These are phyloP conservation scores for Iris macrosiphon DNA, from an alignment of 106 monocot species.

Conservation along the genomic window DNA sequence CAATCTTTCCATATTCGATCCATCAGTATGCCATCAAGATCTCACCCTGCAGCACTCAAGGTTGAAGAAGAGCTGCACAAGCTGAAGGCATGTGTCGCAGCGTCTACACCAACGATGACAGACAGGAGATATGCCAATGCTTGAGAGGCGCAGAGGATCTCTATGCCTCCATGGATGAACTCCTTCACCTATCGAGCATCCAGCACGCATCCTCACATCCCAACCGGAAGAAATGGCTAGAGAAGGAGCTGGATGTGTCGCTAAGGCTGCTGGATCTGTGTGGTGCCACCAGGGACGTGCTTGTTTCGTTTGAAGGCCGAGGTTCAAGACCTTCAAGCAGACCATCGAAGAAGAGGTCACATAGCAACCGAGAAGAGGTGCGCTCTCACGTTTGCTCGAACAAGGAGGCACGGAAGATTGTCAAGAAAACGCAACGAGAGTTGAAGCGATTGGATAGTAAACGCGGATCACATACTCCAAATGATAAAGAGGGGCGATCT, in stretches of 20 bases:
- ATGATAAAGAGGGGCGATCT: too few relatives aligned
- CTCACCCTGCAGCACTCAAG: conserved; percentile 10
- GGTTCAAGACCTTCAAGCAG: too few relatives aligned
- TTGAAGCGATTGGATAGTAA: too few relatives aligned
- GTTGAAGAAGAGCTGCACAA: conserved; percentile 18
- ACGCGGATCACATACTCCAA: too few relatives aligned
- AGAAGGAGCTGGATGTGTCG: conserved; percentile 24
- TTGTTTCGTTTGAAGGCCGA: conserved; percentile 3
- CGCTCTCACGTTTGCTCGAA: too few relatives aligned
- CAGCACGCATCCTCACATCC: conserved; percentile 6
- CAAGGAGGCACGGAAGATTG: too few relatives aligned
- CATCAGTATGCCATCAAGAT: conserved; percentile 37
- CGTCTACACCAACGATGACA: too few relatives aligned
- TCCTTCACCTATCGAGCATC: conserved; percentile 23
- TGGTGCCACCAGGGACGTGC: conserved; percentile 9
- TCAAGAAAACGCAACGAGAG: too few relatives aligned
- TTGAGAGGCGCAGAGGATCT: conserved; percentile 14
- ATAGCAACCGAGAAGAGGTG: too few relatives aligned
- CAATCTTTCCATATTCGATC: conserved; percentile 25
- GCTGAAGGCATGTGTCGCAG: conserved; percentile 3
- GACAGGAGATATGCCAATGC: conserved; percentile 1
- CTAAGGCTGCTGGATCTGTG: conserved; percentile 25
- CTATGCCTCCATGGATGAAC: conserved; percentile 26
- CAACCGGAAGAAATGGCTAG: conserved; percentile 22
- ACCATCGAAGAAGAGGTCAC: too few relatives aligned